These are phyloP conservation scores for Acanthamoeba castellanii DNA, from an alignment of 208 protist species.

Conservation along the genomic window DNA sequence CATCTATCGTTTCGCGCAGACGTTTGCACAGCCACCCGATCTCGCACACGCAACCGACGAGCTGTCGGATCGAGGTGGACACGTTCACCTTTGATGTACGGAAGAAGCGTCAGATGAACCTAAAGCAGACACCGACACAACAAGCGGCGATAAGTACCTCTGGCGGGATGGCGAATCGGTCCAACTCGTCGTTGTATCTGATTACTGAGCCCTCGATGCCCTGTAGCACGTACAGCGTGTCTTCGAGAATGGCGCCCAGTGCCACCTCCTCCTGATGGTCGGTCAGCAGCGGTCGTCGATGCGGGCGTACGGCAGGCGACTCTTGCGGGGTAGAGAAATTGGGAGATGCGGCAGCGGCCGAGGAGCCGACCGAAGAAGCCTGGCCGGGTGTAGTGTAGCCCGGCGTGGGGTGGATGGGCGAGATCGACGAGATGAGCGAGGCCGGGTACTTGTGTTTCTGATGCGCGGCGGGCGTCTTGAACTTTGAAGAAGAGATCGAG, in stretches of 20 bases:
- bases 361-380: background rate
- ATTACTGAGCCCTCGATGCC: conserved; percentile 85
- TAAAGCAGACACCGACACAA: background rate
- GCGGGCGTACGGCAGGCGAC: too few relatives aligned
- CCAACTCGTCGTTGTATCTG: conserved; percentile 69
- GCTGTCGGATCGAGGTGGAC: conserved; percentile 68
- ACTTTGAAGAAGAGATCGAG: background rate
- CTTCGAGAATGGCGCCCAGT: conserved; percentile 18
- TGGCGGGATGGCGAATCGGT: conserved; percentile 58
- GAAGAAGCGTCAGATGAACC: background rate
- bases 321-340: background rate
- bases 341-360: background rate
- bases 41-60: conserved; percentile 79
- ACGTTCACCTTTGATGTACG: conserved; percentile 13
- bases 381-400: background rate
- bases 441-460: background rate
- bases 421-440: background rate
- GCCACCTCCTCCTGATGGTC: conserved; percentile 30
- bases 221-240: conserved; percentile 72
- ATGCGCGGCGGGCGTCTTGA: background rate
- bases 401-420: background rate
- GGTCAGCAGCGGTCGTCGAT: background rate
- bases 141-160: background rate
- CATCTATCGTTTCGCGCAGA: conserved; percentile 75
- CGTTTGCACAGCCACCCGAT: conserved; percentile 83